phyloP scores from a whole-genome alignment of 495 filamentous ascomycete genomes.

The Podospora appendiculata region DNA sequence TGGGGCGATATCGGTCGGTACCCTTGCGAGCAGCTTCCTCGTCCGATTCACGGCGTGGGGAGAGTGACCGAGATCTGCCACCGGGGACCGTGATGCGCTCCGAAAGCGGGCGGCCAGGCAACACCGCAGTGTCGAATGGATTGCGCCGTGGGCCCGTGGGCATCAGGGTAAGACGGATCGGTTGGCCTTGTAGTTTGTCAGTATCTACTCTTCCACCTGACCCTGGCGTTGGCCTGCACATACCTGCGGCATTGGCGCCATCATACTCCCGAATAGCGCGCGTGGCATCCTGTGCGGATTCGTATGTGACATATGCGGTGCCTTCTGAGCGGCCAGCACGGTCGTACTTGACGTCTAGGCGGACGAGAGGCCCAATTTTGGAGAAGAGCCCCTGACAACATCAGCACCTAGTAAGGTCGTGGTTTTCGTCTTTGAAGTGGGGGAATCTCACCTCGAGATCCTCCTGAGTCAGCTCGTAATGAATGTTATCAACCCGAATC shows the following conservation, averaged over 20 bases:
- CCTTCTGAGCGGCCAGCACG: conserved; percentile 86
- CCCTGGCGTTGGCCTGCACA: background rate
- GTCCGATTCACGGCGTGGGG: conserved; percentile 52
- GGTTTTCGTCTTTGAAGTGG: background rate
- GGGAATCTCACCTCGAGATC: conserved; percentile 65
- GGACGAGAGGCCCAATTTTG: conserved; percentile 64
- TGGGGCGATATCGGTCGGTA: conserved; percentile 81
- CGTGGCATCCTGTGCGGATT: conserved; percentile 57
- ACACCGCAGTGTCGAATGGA: conserved; percentile 51
- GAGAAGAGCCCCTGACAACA: conserved; percentile 64
- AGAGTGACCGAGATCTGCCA: conserved; percentile 40
- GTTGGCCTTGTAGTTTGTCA: conserved; percentile 49
- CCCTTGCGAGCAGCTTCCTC: conserved; percentile 61
- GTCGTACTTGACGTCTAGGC: conserved; percentile 73
- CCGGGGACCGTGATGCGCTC: conserved; percentile 61
- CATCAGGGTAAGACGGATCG: conserved; percentile 70
- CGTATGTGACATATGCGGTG: conserved; percentile 77
- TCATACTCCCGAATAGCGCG: conserved; percentile 75
- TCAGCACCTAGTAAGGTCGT: conserved; percentile 2
- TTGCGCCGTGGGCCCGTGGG: conserved; percentile 43
- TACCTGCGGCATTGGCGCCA: conserved; percentile 83
- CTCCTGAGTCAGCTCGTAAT: conserved; percentile 84
- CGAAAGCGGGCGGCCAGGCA: conserved; percentile 55
- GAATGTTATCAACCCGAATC: conserved; percentile 82
- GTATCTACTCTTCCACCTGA: background rate